phyloP scores from a whole-genome alignment of 2,329 filamentous ascomycete genomes.

The Fusarium siculi region DNA sequence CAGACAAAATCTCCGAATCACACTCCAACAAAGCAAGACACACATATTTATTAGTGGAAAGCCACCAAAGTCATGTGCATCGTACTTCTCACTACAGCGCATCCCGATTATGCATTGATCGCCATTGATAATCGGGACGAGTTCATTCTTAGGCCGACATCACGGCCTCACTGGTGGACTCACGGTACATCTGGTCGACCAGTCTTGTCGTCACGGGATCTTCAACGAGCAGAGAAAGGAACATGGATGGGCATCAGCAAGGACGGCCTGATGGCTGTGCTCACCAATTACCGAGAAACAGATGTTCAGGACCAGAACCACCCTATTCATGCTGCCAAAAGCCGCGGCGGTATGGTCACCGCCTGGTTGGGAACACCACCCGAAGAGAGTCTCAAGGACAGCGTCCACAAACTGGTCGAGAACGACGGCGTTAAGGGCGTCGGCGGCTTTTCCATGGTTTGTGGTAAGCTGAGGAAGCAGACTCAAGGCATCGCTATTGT shows the following conservation, averaged over 20 bases:
- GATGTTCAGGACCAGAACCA: conserved; percentile 60
- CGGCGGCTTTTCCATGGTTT: conserved; percentile 75
- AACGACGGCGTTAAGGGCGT: conserved; percentile 67
- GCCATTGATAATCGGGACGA: conserved; percentile 83
- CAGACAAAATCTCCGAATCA: conserved; percentile 5
- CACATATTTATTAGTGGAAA: not conserved
- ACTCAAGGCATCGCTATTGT: conserved; percentile 68
- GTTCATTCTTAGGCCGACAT: conserved; percentile 72
- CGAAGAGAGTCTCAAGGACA: conserved; percentile 59
- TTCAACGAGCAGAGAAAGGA: conserved; percentile 69
- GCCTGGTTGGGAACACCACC: conserved; percentile 66
- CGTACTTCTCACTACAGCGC: conserved; percentile 77
- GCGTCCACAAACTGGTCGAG: conserved; percentile 63
- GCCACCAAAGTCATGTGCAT: conserved; percentile 72
- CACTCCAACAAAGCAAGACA: not conserved
- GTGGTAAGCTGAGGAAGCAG: conserved; percentile 65
- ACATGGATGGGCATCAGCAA: conserved; percentile 74
- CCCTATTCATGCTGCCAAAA: conserved; percentile 64
- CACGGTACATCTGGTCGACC: conserved; percentile 54
- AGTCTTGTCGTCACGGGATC: conserved; percentile 70
- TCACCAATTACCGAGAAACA: conserved; percentile 74
- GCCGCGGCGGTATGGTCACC: conserved; percentile 72
- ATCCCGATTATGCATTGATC: conserved; percentile 80
- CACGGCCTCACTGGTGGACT: conserved; percentile 72
- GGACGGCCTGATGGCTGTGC: conserved; percentile 68